A percentile compares a stretch with the other conserved stretches of the same genome.
phyloP scores from a whole-genome alignment of 192 early-diverging fungal genomes.

The Coemansia sp. region DNA sequence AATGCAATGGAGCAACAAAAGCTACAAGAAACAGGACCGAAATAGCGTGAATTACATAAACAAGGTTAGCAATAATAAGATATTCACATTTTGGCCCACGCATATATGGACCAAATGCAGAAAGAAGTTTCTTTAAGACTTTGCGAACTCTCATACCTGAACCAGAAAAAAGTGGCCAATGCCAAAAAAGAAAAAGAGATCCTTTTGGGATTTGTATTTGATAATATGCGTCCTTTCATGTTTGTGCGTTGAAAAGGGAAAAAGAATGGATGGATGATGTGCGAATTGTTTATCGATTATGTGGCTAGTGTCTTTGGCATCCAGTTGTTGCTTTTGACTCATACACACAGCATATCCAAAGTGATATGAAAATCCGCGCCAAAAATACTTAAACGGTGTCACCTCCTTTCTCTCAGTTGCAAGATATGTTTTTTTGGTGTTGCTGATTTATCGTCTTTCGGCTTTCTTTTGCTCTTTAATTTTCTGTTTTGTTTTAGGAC shows the following conservation, averaged over 20 bases:
- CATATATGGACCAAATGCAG: background rate
- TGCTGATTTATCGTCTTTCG: too few species aligned
- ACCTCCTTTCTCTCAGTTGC: background rate
- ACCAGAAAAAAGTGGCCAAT: background rate
- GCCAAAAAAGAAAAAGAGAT: background rate
- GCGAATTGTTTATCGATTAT: slow-evolving; percentile 1
- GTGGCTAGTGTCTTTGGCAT: background rate
- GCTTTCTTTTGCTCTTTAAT: too few species aligned
- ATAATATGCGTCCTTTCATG: background rate
- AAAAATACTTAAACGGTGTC: background rate
- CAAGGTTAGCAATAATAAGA: background rate
- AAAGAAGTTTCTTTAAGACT: background rate
- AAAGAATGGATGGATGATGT: background rate
- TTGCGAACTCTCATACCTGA: background rate
- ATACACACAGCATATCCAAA: background rate
- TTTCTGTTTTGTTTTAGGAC: too few species aligned
- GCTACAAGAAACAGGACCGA: background rate
- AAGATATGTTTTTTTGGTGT: background rate
- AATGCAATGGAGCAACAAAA: background rate
- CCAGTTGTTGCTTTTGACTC: background rate
- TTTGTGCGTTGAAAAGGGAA: background rate
- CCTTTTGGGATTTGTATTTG: background rate
- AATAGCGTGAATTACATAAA: background rate
- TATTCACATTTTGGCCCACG: background rate
- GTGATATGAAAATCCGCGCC: background rate